Percentiles rank a stretch among this genome's conserved stretches.
Conservation (phyloP, 2,329 filamentous ascomycete genomes). For the Phialophora tarda region DNA sequence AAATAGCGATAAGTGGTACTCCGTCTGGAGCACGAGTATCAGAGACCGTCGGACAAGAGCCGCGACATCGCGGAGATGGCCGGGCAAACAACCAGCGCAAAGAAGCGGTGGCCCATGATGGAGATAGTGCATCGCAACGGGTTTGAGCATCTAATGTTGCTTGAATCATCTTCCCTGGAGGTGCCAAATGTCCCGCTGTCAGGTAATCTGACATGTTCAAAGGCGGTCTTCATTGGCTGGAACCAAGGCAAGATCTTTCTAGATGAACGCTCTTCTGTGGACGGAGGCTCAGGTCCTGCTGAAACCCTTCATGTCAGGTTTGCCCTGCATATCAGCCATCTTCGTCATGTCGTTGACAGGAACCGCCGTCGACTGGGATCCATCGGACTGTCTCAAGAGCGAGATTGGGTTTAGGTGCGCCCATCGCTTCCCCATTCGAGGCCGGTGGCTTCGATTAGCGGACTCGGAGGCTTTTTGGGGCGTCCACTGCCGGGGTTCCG, state of each 20-base stretch:
- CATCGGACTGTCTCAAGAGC: neutral
- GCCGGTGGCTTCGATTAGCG: conserved; percentile 4
- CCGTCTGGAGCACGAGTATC: too few species aligned
- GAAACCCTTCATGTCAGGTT: neutral
- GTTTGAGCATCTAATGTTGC: too few species aligned
- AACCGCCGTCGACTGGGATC: neutral
- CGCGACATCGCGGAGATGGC: neutral
- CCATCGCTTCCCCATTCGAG: conserved; percentile 6
- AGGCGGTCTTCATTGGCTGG: neutral
- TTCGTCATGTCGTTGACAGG: neutral
- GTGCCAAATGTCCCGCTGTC: neutral
- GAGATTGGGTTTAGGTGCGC: conserved; percentile 5
- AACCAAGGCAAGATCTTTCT: neutral
- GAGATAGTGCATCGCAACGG: too few species aligned
- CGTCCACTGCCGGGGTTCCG: conserved; percentile 6
- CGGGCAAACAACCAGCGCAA: too few species aligned
- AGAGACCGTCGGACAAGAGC: neutral
- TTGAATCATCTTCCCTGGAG: neutral
- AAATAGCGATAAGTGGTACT: neutral
- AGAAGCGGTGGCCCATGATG: too few species aligned
- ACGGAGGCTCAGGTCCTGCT: neutral
- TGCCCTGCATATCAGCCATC: conserved; percentile 10
- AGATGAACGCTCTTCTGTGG: neutral
- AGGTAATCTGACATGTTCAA: neutral
- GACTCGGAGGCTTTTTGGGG: conserved; percentile 2